Evolutionary conservation across 2,329 filamentous ascomycete species (phyloP).

Genomic region (Bimuria novae-zelandiae): DNA sequence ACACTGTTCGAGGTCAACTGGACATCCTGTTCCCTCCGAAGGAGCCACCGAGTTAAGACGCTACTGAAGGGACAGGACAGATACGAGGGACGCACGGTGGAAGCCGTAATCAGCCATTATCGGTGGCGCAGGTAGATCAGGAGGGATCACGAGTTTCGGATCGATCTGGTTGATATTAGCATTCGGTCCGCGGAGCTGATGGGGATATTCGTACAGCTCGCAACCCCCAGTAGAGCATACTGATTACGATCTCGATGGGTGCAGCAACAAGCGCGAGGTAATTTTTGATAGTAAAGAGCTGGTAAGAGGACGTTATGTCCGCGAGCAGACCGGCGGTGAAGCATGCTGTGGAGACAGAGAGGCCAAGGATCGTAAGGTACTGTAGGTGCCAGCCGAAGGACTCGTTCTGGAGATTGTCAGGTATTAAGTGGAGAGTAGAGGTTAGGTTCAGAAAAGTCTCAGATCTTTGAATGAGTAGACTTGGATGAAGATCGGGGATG

Average conservation of each 20-base stretch:
- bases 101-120: slow-evolving; percentile 55
- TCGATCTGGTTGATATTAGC: slow-evolving; percentile 27
- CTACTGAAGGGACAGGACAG: background rate
- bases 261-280: slow-evolving; percentile 66
- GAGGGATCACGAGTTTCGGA: slow-evolving; percentile 14
- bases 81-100: slow-evolving; percentile 23
- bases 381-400: slow-evolving; percentile 72
- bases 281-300: slow-evolving; percentile 71
- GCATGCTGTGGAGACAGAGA: slow-evolving; percentile 63
- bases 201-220: slow-evolving; percentile 46
- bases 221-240: slow-evolving; percentile 74
- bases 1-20: no score
- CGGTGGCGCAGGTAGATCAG: slow-evolving; percentile 34
- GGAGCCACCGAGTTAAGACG: no score
- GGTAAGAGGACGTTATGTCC: slow-evolving; percentile 63
- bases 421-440: background rate
- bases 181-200: background rate
- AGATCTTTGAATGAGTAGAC: background rate
- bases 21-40: no score
- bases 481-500: no score
- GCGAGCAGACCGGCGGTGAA: slow-evolving; percentile 67
- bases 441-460: background rate
- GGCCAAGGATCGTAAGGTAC: slow-evolving; percentile 75
- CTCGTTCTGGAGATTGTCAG: slow-evolving; percentile 46
- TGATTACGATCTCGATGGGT: slow-evolving; percentile 73